Percentiles rank a stretch among this genome's conserved stretches.
phyloP scores from a whole-genome alignment of 768 basidiomycete genomes.

The Tylopilus sp. region DNA sequence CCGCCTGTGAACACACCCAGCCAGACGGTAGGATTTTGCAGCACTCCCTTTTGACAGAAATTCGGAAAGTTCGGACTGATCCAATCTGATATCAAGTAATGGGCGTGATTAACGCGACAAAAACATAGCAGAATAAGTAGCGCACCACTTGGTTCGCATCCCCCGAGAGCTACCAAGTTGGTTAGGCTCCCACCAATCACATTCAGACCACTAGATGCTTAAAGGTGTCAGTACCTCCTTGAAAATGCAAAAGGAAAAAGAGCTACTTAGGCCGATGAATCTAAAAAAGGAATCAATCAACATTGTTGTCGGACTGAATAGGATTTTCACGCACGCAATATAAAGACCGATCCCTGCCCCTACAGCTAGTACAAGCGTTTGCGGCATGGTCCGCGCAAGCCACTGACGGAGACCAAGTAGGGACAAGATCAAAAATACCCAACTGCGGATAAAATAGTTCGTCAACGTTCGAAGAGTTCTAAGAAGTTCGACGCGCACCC shows the following conservation, averaged over 20 bases:
- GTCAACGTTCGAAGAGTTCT: not conserved
- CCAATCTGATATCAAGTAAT: conserved; percentile 37
- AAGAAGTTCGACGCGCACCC: conserved; percentile 47
- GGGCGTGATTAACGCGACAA: conserved; percentile 10
- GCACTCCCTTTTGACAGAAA: conserved; percentile 61
- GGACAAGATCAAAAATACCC: conserved; percentile 79
- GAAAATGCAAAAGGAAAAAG: not conserved
- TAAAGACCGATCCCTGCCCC: conserved; percentile 87
- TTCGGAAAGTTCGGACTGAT: conserved; percentile 42
- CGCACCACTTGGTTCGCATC: conserved; percentile 55
- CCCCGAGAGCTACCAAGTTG: conserved; percentile 74
- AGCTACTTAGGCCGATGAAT: conserved; percentile 71
- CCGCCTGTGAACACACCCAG: conserved; percentile 85
- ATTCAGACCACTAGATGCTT: conserved; percentile 64
- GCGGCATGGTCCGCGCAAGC: conserved; percentile 86
- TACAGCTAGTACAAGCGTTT: conserved; percentile 79
- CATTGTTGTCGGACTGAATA: conserved; percentile 15
- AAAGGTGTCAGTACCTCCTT: conserved; percentile 3
- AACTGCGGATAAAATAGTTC: conserved; percentile 38
- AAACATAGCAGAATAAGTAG: too few species aligned
- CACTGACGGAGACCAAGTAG: conserved; percentile 84
- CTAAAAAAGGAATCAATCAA: conserved; percentile 32
- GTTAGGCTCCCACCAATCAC: conserved; percentile 71
- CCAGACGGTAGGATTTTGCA: conserved; percentile 81
- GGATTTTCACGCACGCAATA: conserved; percentile 75